Conservation (phyloP, 164 flowering plant genomes). For the Annona squamosa region DNA sequence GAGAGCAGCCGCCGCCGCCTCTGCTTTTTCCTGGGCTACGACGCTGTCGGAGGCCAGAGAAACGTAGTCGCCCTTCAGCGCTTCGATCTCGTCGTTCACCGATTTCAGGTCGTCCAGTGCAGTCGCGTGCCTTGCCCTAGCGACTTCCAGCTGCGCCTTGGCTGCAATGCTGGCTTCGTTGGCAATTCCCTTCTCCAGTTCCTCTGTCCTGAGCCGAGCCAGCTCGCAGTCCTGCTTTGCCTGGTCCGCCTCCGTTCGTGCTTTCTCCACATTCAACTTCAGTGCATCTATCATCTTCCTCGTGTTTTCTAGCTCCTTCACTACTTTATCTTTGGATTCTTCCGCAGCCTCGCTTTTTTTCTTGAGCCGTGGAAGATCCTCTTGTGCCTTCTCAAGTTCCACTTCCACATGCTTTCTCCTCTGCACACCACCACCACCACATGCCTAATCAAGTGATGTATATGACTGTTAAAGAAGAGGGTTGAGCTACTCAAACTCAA, state of each 20-base stretch:
- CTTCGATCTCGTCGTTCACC: slow-evolving; percentile 63
- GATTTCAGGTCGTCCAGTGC: slow-evolving; percentile 63
- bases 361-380: slow-evolving; percentile 60
- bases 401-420: slow-evolving; percentile 26
- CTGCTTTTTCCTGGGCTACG: slow-evolving; percentile 46
- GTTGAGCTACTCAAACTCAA: no score
- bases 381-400: slow-evolving; percentile 69
- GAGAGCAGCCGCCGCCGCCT: slow-evolving; percentile 47
- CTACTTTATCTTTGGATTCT: slow-evolving; percentile 43
- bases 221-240: slow-evolving; percentile 87
- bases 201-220: slow-evolving; percentile 63
- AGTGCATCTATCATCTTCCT: slow-evolving; percentile 73
- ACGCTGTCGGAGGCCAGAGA: slow-evolving; percentile 52
- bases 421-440: neutral
- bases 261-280: slow-evolving; percentile 71
- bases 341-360: slow-evolving; percentile 59
- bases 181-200: slow-evolving; percentile 76
- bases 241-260: slow-evolving; percentile 76
- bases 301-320: slow-evolving; percentile 63
- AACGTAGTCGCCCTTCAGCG: slow-evolving; percentile 37
- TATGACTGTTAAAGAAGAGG: no score
- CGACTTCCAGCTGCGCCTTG: slow-evolving; percentile 82
- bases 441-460: no score
- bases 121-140: slow-evolving; percentile 55
- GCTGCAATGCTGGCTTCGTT: slow-evolving; percentile 80